Percentiles rank a stretch among this genome's conserved stretches.
These are phyloP conservation scores for Magnusiomyces tetraspermus DNA, from an alignment of 1,139 yeast species.

Conservation along the genomic window DNA sequence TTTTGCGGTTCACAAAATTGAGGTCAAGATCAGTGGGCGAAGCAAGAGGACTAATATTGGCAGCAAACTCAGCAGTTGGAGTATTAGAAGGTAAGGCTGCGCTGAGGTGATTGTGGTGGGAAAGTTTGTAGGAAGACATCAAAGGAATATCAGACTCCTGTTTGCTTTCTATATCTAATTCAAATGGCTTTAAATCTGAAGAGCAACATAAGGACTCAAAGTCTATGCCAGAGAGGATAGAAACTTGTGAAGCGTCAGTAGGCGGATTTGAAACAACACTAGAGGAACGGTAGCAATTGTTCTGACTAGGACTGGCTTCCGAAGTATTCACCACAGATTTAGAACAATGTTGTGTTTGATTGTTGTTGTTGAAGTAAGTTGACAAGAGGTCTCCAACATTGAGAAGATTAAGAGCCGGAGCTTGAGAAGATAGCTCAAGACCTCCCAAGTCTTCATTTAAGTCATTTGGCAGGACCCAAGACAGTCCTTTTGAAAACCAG, in stretches of 20 bases:
- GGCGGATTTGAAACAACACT: not conserved
- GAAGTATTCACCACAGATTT: not conserved
- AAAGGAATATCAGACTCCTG: not conserved
- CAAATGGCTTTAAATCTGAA: not conserved
- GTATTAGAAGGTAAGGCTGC: too few relatives aligned
- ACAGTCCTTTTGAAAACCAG: conserved; percentile 91
- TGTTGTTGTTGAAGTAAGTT: not conserved
- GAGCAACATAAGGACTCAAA: not conserved
- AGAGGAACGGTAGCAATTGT: too few relatives aligned
- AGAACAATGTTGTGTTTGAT: not conserved
- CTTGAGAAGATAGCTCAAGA: conserved; percentile 31
- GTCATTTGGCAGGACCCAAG: conserved; percentile 52
- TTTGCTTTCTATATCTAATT: not conserved
- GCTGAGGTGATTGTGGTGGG: too few relatives aligned
- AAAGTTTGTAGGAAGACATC: too few relatives aligned
- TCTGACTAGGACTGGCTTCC: not conserved
- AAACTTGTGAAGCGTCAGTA: not conserved
- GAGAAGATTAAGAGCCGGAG: conserved; percentile 23
- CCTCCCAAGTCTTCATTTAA: conserved; percentile 33
- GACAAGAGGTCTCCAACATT: not conserved
- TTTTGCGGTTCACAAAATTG: not conserved
- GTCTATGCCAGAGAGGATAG: not conserved
- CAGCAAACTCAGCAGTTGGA: not conserved
- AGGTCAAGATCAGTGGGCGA: not conserved
- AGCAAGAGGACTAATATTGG: not conserved